Conservation (phyloP, 1,284 basidiomycete genomes). For the Heterobasidion irregulare region DNA sequence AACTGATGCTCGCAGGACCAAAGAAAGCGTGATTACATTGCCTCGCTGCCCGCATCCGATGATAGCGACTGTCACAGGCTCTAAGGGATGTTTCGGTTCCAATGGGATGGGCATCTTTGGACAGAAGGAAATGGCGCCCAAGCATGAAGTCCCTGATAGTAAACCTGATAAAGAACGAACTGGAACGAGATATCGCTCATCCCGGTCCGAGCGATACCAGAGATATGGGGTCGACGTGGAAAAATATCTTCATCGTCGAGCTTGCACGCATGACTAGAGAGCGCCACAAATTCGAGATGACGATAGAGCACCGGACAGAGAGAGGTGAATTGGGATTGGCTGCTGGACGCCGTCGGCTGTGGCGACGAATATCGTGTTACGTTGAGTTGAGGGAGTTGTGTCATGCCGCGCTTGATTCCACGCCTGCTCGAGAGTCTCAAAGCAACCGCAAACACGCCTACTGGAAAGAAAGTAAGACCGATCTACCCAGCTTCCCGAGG, state of each 20-base stretch:
- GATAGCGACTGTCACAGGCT: conserved; percentile 38
- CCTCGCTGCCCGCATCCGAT: conserved; percentile 81
- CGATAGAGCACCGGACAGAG: too few species aligned
- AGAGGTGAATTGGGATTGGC: not conserved
- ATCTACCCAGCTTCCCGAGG: conserved; percentile 10
- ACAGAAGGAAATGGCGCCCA: not conserved
- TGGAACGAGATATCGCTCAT: too few species aligned
- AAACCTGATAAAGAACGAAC: too few species aligned
- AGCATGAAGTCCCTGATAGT: too few species aligned
- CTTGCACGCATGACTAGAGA: too few species aligned
- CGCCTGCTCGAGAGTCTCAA: conserved; percentile 42
- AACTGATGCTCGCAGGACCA: not conserved
- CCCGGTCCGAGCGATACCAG: too few species aligned
- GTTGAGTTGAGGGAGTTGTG: not conserved
- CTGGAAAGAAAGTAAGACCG: conserved; percentile 1
- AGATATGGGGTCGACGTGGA: too few species aligned
- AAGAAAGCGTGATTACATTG: conserved; percentile 30
- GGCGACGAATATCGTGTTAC: not conserved
- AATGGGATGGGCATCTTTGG: conserved; percentile 16
- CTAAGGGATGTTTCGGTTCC: conserved; percentile 11
- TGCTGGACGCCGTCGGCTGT: not conserved
- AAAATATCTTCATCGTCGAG: too few species aligned
- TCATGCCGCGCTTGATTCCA: conserved; percentile 60
- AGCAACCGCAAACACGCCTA: not conserved
- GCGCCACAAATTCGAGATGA: too few species aligned